Base-by-base conservation (phyloP, 202 grass and related monocot species). In the Panicum hallii region DNA sequence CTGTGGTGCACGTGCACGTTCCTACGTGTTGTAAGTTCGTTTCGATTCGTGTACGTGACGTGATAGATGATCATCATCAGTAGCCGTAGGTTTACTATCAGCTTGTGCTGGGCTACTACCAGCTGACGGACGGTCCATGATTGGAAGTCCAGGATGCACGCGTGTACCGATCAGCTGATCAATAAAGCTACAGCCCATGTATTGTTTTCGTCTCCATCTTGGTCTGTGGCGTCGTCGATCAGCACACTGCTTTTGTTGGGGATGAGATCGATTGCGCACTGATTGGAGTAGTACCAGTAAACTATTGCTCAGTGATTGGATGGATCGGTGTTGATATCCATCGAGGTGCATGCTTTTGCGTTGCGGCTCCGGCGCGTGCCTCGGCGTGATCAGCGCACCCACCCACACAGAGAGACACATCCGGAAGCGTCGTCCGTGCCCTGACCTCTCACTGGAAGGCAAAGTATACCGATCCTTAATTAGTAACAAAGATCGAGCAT, bases 221-320 rank as follows among this genome's bases (percentile, higher is more conserved):
- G 5, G 47, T 78, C 8, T 68, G 5, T 62, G 80, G 50, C 71
- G 80, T 63, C 71, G n/a, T 23, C 13, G 4, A 16, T 10, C 15
- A 17, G 22, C 44, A 70, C 15, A 2, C 20, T 67, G 32, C 34
- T 80, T 65, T 80, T 80, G 68, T 61, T 83, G 69, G 44, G 22
- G 69, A 83, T 74, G 44, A 71, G 47, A 14, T 48, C 34, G 15
- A 62, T 82, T 72, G 42, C 67, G 76, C 61, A 79, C 63, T 68
- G 46, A 68, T 38, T 4, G 36, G 36, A 38, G 36, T 34, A 63
- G 40, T 45, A 45, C 45, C 23, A 40, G 3, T 69, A 57, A n/a
- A 70, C 4, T 71, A 71, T 0, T 26, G 36, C 5, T 38, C 40
- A 70, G 6, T 81, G 36, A 28, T 42, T 26, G 26, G 47, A 17